Base-by-base conservation (phyloP, 805 yeast genomes). In the Yarrowia divulgata region DNA sequence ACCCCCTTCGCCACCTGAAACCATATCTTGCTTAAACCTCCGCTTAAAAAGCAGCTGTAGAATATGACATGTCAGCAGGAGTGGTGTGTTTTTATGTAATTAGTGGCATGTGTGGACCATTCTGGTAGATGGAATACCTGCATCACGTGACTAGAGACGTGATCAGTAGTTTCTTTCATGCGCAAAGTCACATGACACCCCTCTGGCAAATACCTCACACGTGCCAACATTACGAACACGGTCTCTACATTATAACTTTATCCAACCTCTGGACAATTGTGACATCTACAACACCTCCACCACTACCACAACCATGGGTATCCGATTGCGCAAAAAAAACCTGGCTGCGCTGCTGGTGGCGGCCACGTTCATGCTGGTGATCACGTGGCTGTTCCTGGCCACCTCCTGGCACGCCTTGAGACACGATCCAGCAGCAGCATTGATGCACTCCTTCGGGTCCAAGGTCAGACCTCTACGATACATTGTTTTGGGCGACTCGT, bases 321-420 rank as follows among this genome's bases (percentile, higher is more conserved):
- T 60, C 46, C 66, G 66, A 60, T 52, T 60, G 23, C 66, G 66
- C 43, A 60, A 60, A 45, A 60, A 60, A 45, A 60, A 60, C 66
- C 66, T 60, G 66, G 66, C 66, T 12, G 66, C 66, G 66, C 34
- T 60, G 52, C 66, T 60, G 42, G 66, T 60, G 43, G 66, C 66
- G 34, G 40, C 66, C 19, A 35, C 52, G 32, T 60, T 60, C 42
- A 60, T 60, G 66, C 52, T 60, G 42, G 52, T 45, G 32, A 60
- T 60, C 66, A 60, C 66, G 42, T 60, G 66, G 66, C 66, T 60
- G 52, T 60, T 60, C 14, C 50, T 60, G 34, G 66, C 52, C 19
- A 60, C 66, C 18, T 60, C 66, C 32, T 60, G 66, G 66, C 66
- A 60, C 32, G 66, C 66, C 7, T 42, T 60, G 8, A 4, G 52